Conservation (phyloP, 768 basidiomycete genomes). For the Mycena crocata region DNA sequence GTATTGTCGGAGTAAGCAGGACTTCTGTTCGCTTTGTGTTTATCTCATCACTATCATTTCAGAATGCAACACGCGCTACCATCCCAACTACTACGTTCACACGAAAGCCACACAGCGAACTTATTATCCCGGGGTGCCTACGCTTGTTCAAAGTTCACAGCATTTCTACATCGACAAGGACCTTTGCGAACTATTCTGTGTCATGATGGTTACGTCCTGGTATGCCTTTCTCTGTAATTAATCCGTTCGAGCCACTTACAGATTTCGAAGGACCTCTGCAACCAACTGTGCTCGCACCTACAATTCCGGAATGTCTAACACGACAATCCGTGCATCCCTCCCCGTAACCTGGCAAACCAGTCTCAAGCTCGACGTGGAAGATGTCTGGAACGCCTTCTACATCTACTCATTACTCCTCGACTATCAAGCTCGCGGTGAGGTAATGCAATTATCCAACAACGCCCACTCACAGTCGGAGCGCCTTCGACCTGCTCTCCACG, state of each 20-base stretch:
- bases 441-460: background rate
- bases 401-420: background rate
- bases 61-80: conserved; percentile 15
- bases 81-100: conserved; percentile 19
- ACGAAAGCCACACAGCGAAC: conserved; percentile 8
- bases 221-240: background rate
- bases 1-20: conserved; percentile 22
- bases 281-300: conserved; percentile 10
- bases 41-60: background rate
- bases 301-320: background rate
- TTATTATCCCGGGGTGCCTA: background rate
- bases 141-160: conserved; percentile 1
- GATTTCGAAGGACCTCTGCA: conserved; percentile 1
- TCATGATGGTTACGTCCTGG: conserved; percentile 23
- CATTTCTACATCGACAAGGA: conserved; percentile 16
- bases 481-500: no score
- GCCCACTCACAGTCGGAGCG: conserved; percentile 13
- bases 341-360: background rate
- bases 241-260: background rate
- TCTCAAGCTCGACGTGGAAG: conserved; percentile 8
- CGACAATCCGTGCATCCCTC: background rate
- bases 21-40: background rate
- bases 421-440: background rate
- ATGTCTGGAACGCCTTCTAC: conserved; percentile 7
- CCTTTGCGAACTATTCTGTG: conserved; percentile 18